These are phyloP conservation scores for Dionaea muscipula DNA, from an alignment of 179 eudicot genomes.

Conservation along the genomic window DNA sequence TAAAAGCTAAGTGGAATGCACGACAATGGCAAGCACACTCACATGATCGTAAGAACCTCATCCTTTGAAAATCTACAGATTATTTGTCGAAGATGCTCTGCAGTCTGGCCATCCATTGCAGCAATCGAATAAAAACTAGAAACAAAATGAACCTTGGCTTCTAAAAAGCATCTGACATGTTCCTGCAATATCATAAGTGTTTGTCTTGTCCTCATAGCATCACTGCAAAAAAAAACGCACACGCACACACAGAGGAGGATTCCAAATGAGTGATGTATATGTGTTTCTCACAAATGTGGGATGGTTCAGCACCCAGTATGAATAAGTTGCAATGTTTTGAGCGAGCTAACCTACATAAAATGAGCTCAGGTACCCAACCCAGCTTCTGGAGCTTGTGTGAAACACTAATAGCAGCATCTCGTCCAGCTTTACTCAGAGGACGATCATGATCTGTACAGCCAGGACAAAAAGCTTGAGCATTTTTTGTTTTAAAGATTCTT, in stretches of 20 bases:
- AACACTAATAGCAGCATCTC: conserved; percentile 59
- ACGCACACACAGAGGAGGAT: conserved; percentile 2
- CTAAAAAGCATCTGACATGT: conserved; percentile 43
- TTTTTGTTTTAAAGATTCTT: too few relatives aligned
- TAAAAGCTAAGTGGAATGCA: too few relatives aligned
- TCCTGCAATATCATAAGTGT: conserved; percentile 75
- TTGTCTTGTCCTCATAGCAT: conserved; percentile 69
- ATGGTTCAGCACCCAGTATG: neutral
- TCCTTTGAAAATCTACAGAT: conserved; percentile 58
- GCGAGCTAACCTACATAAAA: conserved; percentile 60
- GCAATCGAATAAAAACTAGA: conserved; percentile 89
- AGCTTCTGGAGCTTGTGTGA: conserved; percentile 53
- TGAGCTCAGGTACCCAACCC: conserved; percentile 85
- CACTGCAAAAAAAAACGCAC: conserved; percentile 31
- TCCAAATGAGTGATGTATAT: neutral
- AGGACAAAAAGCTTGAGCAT: conserved; percentile 2
- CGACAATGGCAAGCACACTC: conserved; percentile 28
- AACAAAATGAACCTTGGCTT: conserved; percentile 67
- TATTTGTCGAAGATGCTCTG: conserved; percentile 63
- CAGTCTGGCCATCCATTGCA: conserved; percentile 97
- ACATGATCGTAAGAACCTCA: conserved; percentile 76
- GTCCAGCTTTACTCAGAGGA: conserved; percentile 71
- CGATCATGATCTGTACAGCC: conserved; percentile 70
- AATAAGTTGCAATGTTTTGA: neutral
- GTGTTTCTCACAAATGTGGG: neutral